These are phyloP conservation scores for Batkoa obscura DNA, from an alignment of 371 early-diverging fungal species.

Conservation along the genomic window DNA sequence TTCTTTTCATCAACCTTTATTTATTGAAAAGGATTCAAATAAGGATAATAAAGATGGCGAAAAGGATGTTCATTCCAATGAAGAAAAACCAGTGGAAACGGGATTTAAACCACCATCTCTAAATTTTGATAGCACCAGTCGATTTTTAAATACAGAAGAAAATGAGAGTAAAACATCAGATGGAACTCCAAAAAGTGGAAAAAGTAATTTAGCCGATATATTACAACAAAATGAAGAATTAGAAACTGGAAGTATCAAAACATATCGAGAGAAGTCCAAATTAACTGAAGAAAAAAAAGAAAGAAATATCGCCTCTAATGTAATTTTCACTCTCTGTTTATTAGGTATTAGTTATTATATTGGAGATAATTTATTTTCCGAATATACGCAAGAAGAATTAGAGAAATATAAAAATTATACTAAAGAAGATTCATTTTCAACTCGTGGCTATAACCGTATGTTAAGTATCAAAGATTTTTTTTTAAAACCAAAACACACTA, in stretches of 20 bases:
- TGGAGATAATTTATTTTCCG: background rate
- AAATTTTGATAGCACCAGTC: no score
- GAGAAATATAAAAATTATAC: background rate
- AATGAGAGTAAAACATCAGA: no score
- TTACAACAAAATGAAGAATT: no score
- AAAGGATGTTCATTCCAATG: no score
- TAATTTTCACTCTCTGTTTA: background rate
- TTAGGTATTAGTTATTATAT: background rate
- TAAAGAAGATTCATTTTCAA: background rate
- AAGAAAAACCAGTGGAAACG: no score
- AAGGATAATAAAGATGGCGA: no score
- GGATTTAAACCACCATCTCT: no score
- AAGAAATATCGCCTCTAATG: background rate
- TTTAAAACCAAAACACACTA: background rate
- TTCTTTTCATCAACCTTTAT: no score
- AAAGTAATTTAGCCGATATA: no score
- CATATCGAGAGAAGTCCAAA: background rate
- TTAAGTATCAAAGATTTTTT: background rate
- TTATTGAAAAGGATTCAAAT: no score
- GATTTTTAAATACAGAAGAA: no score
- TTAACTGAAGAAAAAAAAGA: background rate
- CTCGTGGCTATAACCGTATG: constrained; percentile 2
- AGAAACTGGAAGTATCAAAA: background rate
- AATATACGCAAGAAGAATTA: background rate
- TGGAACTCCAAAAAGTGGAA: no score